These are phyloP conservation scores for Gonium pectorale DNA, from an alignment of 139 green algal genomes.

Conservation along the genomic window DNA sequence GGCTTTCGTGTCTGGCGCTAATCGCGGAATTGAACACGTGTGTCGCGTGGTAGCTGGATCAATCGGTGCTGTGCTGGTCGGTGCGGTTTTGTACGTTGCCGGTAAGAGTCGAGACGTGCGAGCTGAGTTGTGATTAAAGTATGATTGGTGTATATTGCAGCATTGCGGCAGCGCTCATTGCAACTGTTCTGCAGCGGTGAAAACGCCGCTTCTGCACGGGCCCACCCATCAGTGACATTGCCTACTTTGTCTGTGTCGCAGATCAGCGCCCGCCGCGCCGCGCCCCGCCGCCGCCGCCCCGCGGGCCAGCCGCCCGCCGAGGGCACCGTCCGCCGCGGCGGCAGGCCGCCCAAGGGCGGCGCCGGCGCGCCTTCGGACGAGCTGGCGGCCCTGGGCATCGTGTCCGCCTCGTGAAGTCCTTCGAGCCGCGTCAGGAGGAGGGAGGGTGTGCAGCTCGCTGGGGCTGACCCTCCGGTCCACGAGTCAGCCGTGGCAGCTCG, in stretches of 20 bases:
- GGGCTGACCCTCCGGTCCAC: too few species aligned
- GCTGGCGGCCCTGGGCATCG: conserved; percentile 39
- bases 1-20: neutral
- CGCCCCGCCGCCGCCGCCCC: neutral
- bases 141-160: neutral
- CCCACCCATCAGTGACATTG: neutral
- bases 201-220: neutral
- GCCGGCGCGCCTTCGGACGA: neutral
- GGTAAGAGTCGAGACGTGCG: neutral
- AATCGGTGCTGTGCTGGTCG: neutral
- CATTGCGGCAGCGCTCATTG: neutral
- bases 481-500: too few species aligned
- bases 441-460: too few species aligned
- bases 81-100: neutral
- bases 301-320: neutral
- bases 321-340: neutral
- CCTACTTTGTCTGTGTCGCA: neutral
- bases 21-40: neutral
- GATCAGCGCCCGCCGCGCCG: neutral
- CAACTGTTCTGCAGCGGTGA: neutral
- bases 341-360: neutral
- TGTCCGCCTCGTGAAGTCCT: too few species aligned
- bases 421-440: too few species aligned
- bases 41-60: neutral
- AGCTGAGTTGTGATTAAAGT: neutral